Evolutionary conservation across 148 eudicot species (phyloP), one percentile per base, ranked within the genome.

Genomic region (Chenopodium suecicum): DNA sequence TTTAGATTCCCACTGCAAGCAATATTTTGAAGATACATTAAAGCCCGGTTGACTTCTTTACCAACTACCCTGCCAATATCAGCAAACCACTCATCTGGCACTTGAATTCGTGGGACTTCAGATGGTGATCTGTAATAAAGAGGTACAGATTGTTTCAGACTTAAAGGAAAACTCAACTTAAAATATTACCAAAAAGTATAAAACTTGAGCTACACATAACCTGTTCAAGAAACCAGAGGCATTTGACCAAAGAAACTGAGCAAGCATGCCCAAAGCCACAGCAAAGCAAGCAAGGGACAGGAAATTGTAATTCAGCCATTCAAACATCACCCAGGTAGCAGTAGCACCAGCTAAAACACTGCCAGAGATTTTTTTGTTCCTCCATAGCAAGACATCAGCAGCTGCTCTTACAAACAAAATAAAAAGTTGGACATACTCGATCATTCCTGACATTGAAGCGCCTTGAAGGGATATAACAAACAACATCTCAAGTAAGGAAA

Each of bases 321-420:
- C 94, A 78, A 96, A 96, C 67, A 94, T 84, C 82, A 90, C 90
- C 98, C 98, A 96, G 29, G 90, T 54, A 41, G 79, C 88, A 37
- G 97, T 94, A 56, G 98, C 95, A 79, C 84, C 87, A 74, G 70
- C 85, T 60, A 96, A 56, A 78, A 92, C 89, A 54, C 98, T 75
- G 48, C 92, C 89, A 73, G 99, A 94, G 22, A 92, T 94, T 86
- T 94, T 95, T 88, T 93, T 95, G 92, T 94, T 94, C 89, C 99
- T 92, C 98, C 99, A 96, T 52, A 94, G 79, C 86, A 96, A 81
- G 69, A 90, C 93, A 89, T 94, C 98, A 82, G 99, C 99, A 91
- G 98, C 99, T 95, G 80, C 78, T 86, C 50, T 73, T 79, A 75
- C 52, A 48, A 64, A 73, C 32, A 76, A 76, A 23, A 9, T 32